Evolutionary conservation across 306 rosid species (phyloP), one percentile per base, ranked within the genome.

Genomic region (Gleditsia sinensis): DNA sequence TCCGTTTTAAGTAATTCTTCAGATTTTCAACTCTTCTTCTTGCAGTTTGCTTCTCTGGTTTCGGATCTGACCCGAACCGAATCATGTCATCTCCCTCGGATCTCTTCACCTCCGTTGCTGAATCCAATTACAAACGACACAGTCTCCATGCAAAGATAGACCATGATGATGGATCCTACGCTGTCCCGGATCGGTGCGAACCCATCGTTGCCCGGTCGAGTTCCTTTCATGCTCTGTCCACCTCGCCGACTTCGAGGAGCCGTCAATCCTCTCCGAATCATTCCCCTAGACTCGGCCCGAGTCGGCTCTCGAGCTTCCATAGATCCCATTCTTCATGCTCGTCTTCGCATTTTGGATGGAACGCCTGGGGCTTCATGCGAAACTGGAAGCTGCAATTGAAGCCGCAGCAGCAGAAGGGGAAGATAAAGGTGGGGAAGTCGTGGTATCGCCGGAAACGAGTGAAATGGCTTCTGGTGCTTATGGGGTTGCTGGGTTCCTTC

Each of bases 381-480:
- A 75, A 54, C 60, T 48, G 39, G 66, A 57, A 50, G n/a, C 20
- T 61, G 28, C 67, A 36, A 17, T 9, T 36, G 28, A 34, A 34
- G 39, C 46, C 27, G 14, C 66, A 58, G 27, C 48, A 69, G 81
- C 67, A 16, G 28, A 72, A 75, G 67, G 74, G 19, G 32, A 86
- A 68, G 76, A 69, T 69, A 74, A 85, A 76, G 78, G 74, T 42
- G 9, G 84, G 70, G 50, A 78, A 49, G 75, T 30, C 82, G 10
- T 91, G 96, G 95, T 86, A 62, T 62, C 84, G 81, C 21, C 82
- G 83, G 74, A 91, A 78, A 82, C 88, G 88, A 65, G 50, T 80
- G 53, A 91, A 88, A 80, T 71, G 90, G 70, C 13, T 88, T 70
- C 61, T 87, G 49, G 78, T 75, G 69, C 74, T 87, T 75, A 71